Conservation (phyloP, 2,329 filamentous ascomycete genomes). For the Penicillium sp. region DNA sequence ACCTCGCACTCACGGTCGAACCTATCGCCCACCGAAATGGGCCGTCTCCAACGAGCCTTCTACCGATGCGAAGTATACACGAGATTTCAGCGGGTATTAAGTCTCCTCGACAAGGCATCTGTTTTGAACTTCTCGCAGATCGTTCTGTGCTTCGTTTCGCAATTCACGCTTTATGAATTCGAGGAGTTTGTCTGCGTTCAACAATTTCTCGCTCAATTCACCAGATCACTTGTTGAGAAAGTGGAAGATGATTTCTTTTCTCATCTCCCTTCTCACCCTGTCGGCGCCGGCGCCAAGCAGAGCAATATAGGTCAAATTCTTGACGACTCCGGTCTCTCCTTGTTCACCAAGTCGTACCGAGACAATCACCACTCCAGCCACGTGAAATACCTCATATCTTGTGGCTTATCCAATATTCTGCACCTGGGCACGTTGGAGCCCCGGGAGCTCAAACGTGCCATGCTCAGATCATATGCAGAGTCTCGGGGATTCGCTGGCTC, state of each 20-base stretch:
- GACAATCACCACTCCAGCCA: neutral
- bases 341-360: neutral
- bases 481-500: neutral
- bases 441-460: neutral
- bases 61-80: conserved; percentile 3
- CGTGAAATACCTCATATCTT: neutral
- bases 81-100: neutral
- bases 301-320: neutral
- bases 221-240: neutral
- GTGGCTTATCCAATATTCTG: neutral
- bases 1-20: neutral
- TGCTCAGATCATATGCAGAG: neutral
- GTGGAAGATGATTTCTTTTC: conserved; percentile 3
- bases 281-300: neutral
- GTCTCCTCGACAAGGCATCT: neutral
- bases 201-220: conserved; percentile 1
- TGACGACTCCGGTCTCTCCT: neutral
- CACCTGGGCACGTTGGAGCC: neutral
- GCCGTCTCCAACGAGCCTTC: conserved; percentile 1
- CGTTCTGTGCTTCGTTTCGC: neutral
- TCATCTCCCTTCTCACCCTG: neutral
- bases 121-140: conserved; percentile 1
- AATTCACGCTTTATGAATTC: neutral
- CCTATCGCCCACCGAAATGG: neutral
- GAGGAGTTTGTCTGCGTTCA: conserved; percentile 1